Percentiles rank a stretch among this genome's conserved stretches.
These are phyloP conservation scores for Polysphondylium violaceum DNA, from an alignment of 78 protist species.

Conservation along the genomic window DNA sequence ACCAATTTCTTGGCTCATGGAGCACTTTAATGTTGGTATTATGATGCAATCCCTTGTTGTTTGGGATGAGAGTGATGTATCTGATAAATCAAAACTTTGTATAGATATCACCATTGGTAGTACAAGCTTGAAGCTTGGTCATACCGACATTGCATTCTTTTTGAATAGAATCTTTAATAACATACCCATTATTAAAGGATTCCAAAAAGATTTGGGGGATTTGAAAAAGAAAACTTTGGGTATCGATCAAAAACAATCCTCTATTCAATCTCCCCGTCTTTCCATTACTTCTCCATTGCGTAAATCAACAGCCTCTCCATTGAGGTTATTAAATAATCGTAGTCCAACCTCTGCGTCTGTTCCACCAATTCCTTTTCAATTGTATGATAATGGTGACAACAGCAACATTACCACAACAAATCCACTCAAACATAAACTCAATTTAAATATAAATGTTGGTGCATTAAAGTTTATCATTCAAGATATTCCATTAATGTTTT, in stretches of 20 bases:
- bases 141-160: constrained; percentile 7
- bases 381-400: background rate
- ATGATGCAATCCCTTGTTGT: background rate
- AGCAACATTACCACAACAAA: constrained; percentile 27
- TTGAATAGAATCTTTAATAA: background rate
- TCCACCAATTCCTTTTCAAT: no score
- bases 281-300: constrained; percentile 52
- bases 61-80: constrained; percentile 4
- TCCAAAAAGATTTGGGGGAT: background rate
- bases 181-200: background rate
- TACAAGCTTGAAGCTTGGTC: background rate
- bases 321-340: background rate
- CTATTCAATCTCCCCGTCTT: background rate
- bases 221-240: background rate
- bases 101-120: constrained; percentile 1
- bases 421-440: constrained; percentile 5
- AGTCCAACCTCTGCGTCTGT: background rate
- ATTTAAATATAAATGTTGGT: constrained; percentile 23
- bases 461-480: constrained; percentile 2
- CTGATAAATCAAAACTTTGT: background rate
- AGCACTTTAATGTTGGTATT: no score
- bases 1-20: background rate
- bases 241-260: background rate
- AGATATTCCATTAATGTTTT: constrained; percentile 22
- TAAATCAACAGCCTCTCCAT: constrained; percentile 38